Evolutionary conservation across 1,139 yeast species (phyloP).

Genomic region (Debaryomyces robertsiae): DNA sequence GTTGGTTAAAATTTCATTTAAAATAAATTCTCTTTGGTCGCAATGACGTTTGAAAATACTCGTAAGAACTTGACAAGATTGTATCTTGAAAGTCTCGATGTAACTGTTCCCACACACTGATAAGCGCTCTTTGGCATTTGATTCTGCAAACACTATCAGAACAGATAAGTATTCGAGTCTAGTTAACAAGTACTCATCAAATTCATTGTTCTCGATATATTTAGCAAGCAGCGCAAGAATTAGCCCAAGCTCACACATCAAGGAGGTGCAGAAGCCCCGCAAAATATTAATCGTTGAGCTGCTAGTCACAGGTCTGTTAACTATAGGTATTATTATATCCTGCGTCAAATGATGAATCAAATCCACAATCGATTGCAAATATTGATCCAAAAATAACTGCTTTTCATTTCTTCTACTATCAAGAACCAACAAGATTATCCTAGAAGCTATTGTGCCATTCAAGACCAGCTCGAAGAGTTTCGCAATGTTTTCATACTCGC

Average conservation of each 20-base stretch:
- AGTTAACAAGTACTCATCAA: conserved; percentile 52
- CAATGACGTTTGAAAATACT: conserved; percentile 47
- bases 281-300: conserved; percentile 1
- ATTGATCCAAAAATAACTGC: conserved; percentile 47
- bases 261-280: conserved; percentile 2
- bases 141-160: conserved; percentile 36
- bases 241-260: conserved; percentile 12
- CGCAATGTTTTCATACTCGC: not conserved
- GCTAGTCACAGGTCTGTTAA: conserved; percentile 1
- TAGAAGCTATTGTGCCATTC: conserved; percentile 38
- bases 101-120: conserved; percentile 16
- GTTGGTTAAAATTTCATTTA: conserved; percentile 60
- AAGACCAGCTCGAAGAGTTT: conserved; percentile 11
- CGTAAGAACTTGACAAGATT: conserved; percentile 41
- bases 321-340: conserved; percentile 29
- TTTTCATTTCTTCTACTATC: conserved; percentile 43
- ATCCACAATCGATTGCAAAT: conserved; percentile 41
- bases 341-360: conserved; percentile 40
- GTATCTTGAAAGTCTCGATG: conserved; percentile 33
- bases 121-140: conserved; percentile 23
- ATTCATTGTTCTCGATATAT: conserved; percentile 21
- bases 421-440: conserved; percentile 44
- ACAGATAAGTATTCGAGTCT: conserved; percentile 52
- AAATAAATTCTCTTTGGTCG: conserved; percentile 59
- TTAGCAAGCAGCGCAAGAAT: conserved; percentile 16